A percentile compares a stretch with the other conserved stretches of the same genome.
phyloP scores from a whole-genome alignment of 1,139 yeast species.

The Kodamaea derodonti region DNA sequence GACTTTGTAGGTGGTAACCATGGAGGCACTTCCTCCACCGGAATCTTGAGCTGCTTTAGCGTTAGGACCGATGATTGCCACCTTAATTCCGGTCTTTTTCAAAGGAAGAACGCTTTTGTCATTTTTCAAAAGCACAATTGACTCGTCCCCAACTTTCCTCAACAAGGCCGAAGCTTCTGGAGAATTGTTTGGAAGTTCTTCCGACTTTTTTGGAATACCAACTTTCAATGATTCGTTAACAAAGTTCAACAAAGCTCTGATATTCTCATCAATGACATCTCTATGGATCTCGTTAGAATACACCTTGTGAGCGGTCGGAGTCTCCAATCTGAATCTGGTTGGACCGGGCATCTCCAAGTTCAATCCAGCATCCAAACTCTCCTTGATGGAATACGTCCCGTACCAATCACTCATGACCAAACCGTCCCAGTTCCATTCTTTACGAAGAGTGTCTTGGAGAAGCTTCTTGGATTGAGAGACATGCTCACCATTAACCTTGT shows the following conservation, averaged over 20 bases:
- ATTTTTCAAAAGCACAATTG: slow-evolving; percentile 20
- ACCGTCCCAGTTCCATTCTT: slow-evolving; percentile 58
- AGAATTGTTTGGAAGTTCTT: slow-evolving; percentile 12
- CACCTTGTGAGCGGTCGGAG: slow-evolving; percentile 36
- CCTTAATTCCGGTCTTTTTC: slow-evolving; percentile 9
- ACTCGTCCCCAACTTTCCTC: slow-evolving; percentile 16
- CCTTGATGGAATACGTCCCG: slow-evolving; percentile 51
- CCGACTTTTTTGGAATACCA: slow-evolving; percentile 13
- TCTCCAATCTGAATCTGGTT: slow-evolving; percentile 40
- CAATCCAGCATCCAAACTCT: slow-evolving; percentile 51
- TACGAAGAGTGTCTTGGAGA: slow-evolving; percentile 42
- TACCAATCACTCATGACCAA: slow-evolving; percentile 61
- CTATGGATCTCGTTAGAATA: slow-evolving; percentile 22
- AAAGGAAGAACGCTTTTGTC: slow-evolving; percentile 14
- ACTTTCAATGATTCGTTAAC: slow-evolving; percentile 14
- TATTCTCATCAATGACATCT: slow-evolving; percentile 16
- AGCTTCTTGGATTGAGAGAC: slow-evolving; percentile 44
- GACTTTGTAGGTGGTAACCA: slow-evolving; percentile 27
- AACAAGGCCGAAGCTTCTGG: slow-evolving; percentile 14
- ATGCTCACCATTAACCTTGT: slow-evolving; percentile 56
- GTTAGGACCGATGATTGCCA: slow-evolving; percentile 39
- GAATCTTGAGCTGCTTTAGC: slow-evolving; percentile 31
- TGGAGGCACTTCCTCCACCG: slow-evolving; percentile 38
- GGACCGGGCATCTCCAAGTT: slow-evolving; percentile 68
- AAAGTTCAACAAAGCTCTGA: slow-evolving; percentile 14